A percentile compares a stretch with the other conserved stretches of the same genome.
Evolutionary conservation across 1,284 basidiomycete genomes (phyloP).

Genomic region (Cerioporus squamosus): DNA sequence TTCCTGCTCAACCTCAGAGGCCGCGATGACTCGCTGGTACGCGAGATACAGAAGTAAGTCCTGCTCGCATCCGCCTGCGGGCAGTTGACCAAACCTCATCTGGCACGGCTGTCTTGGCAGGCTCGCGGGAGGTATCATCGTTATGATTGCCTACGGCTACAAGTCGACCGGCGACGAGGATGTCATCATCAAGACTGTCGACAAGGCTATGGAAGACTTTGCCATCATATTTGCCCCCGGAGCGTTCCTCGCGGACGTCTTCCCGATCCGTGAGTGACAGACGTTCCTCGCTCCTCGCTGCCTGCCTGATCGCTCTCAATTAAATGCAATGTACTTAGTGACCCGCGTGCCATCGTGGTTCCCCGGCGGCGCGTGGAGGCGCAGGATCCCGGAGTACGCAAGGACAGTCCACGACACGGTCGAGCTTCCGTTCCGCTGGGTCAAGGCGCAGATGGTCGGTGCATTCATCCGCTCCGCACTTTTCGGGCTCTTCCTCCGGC

Average conservation of each 20-base stretch:
- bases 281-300: not conserved
- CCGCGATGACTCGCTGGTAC: constrained; percentile 24
- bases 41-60: constrained; percentile 32
- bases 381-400: constrained; percentile 21
- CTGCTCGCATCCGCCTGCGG: not conserved
- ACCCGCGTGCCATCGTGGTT: constrained; percentile 34
- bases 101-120: constrained; percentile 14
- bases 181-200: constrained; percentile 35
- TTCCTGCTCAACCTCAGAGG: constrained; percentile 27
- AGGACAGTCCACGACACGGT: constrained; percentile 24
- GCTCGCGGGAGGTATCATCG: constrained; percentile 37
- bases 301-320: not conserved
- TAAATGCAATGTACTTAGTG: constrained; percentile 10
- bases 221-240: constrained; percentile 30
- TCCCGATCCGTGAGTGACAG: constrained; percentile 33
- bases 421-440: constrained; percentile 27
- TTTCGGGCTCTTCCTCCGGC: not conserved
- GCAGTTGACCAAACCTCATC: constrained; percentile 5
- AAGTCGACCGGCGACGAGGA: constrained; percentile 35
- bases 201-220: constrained; percentile 35
- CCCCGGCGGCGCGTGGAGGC: constrained; percentile 33
- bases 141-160: constrained; percentile 42
- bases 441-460: constrained; percentile 29
- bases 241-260: constrained; percentile 35
- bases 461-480: not conserved